Evolutionary conservation across 305 asterid genomes (phyloP).

Genomic region (Fraxinus greggii): DNA sequence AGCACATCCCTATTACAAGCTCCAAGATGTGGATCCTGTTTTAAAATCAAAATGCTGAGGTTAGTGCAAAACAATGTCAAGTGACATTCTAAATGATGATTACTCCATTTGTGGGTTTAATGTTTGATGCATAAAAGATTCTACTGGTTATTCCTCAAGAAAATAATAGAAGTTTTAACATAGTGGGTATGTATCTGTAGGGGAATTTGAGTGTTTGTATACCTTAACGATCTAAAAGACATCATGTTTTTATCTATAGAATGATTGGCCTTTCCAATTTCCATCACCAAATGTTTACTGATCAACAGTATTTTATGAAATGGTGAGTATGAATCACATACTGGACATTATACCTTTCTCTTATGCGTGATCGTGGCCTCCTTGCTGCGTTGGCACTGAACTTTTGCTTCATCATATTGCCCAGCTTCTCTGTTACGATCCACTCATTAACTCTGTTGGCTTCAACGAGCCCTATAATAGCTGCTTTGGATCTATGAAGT

Average conservation of each 20-base stretch:
- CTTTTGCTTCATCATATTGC: slow-evolving; percentile 62
- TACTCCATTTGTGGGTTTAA: background rate
- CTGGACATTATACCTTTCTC: slow-evolving; percentile 50
- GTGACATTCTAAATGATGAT: background rate
- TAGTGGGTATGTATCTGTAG: background rate
- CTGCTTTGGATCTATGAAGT: slow-evolving; percentile 55
- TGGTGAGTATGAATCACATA: slow-evolving; percentile 8
- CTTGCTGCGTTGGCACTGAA: slow-evolving; percentile 36
- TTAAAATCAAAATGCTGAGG: slow-evolving; percentile 19
- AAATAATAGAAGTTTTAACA: background rate
- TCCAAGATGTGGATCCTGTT: slow-evolving; percentile 72
- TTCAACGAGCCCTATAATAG: slow-evolving; percentile 55
- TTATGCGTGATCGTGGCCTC: slow-evolving; percentile 48
- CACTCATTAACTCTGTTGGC: slow-evolving; percentile 56
- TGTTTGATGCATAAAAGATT: slow-evolving; percentile 2
- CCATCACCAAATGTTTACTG: slow-evolving; percentile 1
- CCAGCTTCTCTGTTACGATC: slow-evolving; percentile 81
- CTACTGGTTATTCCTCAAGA: background rate
- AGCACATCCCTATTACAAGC: slow-evolving; percentile 65
- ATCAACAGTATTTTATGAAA: slow-evolving; percentile 6
- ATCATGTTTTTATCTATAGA: background rate
- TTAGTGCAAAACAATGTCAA: slow-evolving; percentile 12
- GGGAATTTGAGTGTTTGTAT: slow-evolving; percentile 6
- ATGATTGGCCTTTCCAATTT: background rate
- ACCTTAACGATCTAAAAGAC: slow-evolving; percentile 7